These are phyloP conservation scores for Cytidiella melzeri DNA, from an alignment of 768 basidiomycete genomes.

Conservation along the genomic window DNA sequence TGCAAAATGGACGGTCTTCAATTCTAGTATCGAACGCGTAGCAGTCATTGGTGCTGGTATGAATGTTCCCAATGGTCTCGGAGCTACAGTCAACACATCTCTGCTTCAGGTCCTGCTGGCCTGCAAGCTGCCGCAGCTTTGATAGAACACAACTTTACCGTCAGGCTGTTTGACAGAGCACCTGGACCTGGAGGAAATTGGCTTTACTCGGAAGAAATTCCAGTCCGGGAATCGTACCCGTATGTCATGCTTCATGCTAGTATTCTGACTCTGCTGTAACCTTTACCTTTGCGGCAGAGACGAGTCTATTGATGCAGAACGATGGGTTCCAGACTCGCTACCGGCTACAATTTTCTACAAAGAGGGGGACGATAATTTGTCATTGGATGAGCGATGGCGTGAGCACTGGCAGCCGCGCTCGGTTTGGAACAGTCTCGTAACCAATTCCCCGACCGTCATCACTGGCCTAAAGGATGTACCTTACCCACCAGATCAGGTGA, in stretches of 20 bases:
- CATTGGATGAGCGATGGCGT: constrained; percentile 1
- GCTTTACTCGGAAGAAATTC: constrained; percentile 1
- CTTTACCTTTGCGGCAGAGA: not conserved
- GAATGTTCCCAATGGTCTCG: too few relatives aligned
- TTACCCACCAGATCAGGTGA: not conserved
- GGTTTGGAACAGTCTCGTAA: not conserved
- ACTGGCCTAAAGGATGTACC: not conserved
- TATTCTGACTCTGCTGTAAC: not conserved
- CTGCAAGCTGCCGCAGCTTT: not conserved
- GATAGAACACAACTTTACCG: not conserved
- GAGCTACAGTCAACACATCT: too few relatives aligned
- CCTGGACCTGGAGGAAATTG: not conserved
- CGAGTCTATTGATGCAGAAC: not conserved
- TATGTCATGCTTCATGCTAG: not conserved
- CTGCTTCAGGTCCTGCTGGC: not conserved
- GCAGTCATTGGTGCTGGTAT: constrained; percentile 1
- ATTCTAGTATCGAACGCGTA: not conserved
- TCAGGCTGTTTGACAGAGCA: not conserved
- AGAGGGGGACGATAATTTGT: not conserved
- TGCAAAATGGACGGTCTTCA: not conserved
- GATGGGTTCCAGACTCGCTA: not conserved
- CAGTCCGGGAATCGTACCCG: constrained; percentile 1
- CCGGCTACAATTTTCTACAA: not conserved
- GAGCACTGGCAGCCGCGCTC: constrained; percentile 1
- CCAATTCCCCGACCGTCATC: constrained; percentile 1